A percentile compares a stretch with the other conserved stretches of the same genome.
These are phyloP conservation scores for Polytrichum formosum DNA, from an alignment of 225 moss, liverwort and hornwort species.

Conservation along the genomic window DNA sequence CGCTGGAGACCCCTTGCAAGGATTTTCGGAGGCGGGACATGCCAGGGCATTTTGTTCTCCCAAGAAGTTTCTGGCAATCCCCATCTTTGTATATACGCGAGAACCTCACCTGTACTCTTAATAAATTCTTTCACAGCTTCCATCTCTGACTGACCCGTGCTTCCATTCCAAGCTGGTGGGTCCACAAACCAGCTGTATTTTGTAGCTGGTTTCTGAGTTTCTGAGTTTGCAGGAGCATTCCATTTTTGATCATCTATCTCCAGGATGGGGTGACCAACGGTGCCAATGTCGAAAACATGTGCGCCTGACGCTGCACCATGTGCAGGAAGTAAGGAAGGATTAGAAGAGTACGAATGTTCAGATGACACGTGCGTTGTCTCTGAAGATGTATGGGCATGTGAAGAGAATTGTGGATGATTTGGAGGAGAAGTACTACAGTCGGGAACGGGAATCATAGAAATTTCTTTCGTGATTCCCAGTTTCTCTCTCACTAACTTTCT, in stretches of 20 bases:
- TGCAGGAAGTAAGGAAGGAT: slow-evolving; percentile 26
- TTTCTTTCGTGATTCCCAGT: slow-evolving; percentile 26
- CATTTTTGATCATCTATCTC: slow-evolving; percentile 15
- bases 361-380: slow-evolving; percentile 36
- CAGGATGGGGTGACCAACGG: slow-evolving; percentile 52
- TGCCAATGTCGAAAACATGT: slow-evolving; percentile 54
- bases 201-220: neutral
- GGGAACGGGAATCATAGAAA: slow-evolving; percentile 29
- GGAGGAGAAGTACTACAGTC: neutral
- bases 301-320: slow-evolving; percentile 39
- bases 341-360: slow-evolving; percentile 20
- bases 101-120: slow-evolving; percentile 23
- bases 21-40: slow-evolving; percentile 50
- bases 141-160: slow-evolving; percentile 22
- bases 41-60: slow-evolving; percentile 97
- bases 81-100: slow-evolving; percentile 39
- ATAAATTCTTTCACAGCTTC: slow-evolving; percentile 58
- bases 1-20: slow-evolving; percentile 58
- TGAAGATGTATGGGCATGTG: slow-evolving; percentile 26
- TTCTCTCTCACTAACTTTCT: slow-evolving; percentile 33
- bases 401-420: slow-evolving; percentile 6
- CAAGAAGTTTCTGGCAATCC: slow-evolving; percentile 66
- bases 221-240: neutral
- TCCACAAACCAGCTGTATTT: slow-evolving; percentile 24
- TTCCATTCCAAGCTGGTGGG: slow-evolving; percentile 13